Evolutionary conservation across 2,329 filamentous ascomycete genomes (phyloP).

Genomic region (Aschersonia sp.): DNA sequence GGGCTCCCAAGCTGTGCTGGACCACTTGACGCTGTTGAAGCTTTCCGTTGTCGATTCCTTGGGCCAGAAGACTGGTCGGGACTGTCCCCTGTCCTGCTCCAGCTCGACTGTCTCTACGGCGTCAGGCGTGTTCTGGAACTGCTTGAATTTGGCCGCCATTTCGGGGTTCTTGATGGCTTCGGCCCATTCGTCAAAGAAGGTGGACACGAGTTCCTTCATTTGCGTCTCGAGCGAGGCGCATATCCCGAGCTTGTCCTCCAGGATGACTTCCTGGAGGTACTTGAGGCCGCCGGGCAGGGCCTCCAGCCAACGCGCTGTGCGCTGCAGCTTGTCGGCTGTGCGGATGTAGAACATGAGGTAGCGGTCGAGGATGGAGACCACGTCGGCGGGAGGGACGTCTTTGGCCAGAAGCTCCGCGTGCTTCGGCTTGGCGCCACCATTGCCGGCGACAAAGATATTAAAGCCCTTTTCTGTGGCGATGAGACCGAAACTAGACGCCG

Average conservation of each 20-base stretch:
- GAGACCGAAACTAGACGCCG: conserved; percentile 53
- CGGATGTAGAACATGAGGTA: conserved; percentile 92
- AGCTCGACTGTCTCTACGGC: conserved; percentile 54
- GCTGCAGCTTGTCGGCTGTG: conserved; percentile 78
- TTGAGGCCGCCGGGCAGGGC: conserved; percentile 68
- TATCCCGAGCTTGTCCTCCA: conserved; percentile 78
- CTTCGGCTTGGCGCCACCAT: conserved; percentile 72
- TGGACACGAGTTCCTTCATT: conserved; percentile 73
- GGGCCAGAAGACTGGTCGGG: conserved; percentile 65
- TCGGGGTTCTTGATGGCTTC: conserved; percentile 60
- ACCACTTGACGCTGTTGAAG: conserved; percentile 59
- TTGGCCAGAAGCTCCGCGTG: conserved; percentile 76
- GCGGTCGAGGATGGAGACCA: conserved; percentile 72
- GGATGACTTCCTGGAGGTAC: conserved; percentile 69
- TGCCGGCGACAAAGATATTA: conserved; percentile 84
- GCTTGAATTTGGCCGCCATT: conserved; percentile 55
- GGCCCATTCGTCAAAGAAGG: conserved; percentile 87
- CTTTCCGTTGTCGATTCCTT: conserved; percentile 52
- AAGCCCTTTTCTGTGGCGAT: conserved; percentile 89
- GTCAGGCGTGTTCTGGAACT: conserved; percentile 77
- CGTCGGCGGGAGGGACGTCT: conserved; percentile 70
- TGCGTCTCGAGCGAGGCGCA: conserved; percentile 72
- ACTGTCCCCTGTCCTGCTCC: conserved; percentile 58
- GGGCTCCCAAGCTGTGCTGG: conserved; percentile 57
- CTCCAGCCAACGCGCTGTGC: conserved; percentile 82